Base-by-base conservation (phyloP, 306 rosid genomes). In the Aeschynomene evenia region DNA sequence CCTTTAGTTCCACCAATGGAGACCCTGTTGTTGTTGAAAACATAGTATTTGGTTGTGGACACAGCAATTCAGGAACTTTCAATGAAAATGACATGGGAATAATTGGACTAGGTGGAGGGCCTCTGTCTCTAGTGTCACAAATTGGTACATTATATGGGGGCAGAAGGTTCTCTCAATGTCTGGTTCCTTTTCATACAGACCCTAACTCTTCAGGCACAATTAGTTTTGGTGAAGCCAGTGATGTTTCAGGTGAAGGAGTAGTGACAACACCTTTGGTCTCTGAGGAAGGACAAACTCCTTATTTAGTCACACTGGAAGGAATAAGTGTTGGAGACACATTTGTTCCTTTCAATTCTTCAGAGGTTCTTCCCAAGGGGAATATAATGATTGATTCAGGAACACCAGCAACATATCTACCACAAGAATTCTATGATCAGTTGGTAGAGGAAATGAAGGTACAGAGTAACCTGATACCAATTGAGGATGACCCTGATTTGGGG, bases 21-120 rank as follows among this genome's bases (percentile, higher is more conserved):
- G 51, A 69, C 7, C 43, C 52, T 3, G 51, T 63, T 49, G 63
- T 69, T 66, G 66, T 64, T 3, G 58, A 51, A 10, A 50, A 81
- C 37, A 71, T 85, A 31, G 66, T 69, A 49, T 83, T 88, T 52
- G 94, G 90, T 2, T 83, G 90, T 62, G 90, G 88, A 9, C 85
- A 83, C 49, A 80, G 66, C 53, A 78, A 88, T 50, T 28, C 85
- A 2, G 88, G 87, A 43, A 36, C 43, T 18, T 85, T 85, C 74
- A 81, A 79, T 54, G 85, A 85, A 52, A 80, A 85, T 0, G 94
- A 85, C 4, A 88, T 85, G 88, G 88, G 90, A n/a, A 23, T 85
- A 13, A 39, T 88, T 24, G 88, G 90, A 4, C 11, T 88, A 20
- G 87, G 85, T 39, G 85, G 88, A 42, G 87, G 90, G 8, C 73